These are phyloP conservation scores for Xylaria hypoxylon DNA, from an alignment of 2,329 filamentous ascomycete species.

Conservation along the genomic window DNA sequence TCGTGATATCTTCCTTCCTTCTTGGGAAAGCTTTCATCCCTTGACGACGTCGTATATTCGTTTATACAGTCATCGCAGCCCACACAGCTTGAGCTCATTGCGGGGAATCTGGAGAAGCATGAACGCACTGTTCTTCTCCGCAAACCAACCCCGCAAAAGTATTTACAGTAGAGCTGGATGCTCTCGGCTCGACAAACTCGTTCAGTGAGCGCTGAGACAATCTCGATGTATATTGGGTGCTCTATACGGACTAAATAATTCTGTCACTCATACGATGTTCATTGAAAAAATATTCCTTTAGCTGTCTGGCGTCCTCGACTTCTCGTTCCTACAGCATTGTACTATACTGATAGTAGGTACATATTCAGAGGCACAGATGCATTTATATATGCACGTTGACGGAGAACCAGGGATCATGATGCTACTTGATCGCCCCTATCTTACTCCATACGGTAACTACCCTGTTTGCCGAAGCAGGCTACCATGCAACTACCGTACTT, in stretches of 20 bases:
- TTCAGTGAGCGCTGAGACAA: not conserved
- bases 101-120: conserved; percentile 17
- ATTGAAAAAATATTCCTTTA: not conserved
- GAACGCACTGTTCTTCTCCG: conserved; percentile 14
- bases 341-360: not conserved
- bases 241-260: not conserved
- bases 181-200: not conserved
- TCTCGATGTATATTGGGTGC: not conserved
- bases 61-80: conserved; percentile 2
- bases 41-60: conserved; percentile 7
- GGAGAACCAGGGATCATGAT: conserved; percentile 18
- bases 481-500: conserved; percentile 10
- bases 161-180: not conserved
- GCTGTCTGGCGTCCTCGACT: not conserved
- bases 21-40: conserved; percentile 5
- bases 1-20: conserved; percentile 13
- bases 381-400: conserved; percentile 6
- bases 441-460: conserved; percentile 26
- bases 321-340: not conserved
- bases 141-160: conserved; percentile 18
- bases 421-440: not conserved
- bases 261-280: not conserved
- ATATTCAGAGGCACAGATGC: not conserved
- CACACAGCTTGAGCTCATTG: not conserved
- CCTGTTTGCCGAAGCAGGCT: conserved; percentile 14